These are phyloP conservation scores for Pseudogymnoascus sp. DNA, from an alignment of 2,329 filamentous ascomycete species.

Conservation along the genomic window DNA sequence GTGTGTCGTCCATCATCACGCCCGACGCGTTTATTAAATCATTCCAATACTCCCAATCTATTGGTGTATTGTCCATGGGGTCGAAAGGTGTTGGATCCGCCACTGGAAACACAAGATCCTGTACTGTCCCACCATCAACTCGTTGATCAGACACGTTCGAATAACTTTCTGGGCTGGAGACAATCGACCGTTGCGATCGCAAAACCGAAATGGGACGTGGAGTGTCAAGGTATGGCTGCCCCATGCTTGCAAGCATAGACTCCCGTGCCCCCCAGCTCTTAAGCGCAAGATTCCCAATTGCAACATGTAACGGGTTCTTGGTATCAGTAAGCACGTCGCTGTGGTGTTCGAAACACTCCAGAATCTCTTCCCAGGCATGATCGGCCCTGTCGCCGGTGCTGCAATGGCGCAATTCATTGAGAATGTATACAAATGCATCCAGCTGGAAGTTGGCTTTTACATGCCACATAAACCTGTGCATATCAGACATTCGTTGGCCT, in stretches of 20 bases:
- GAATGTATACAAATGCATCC: slow-evolving; percentile 30
- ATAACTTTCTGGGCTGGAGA: neutral
- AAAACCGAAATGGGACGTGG: slow-evolving; percentile 21
- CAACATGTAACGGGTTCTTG: slow-evolving; percentile 23
- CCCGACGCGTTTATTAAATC: slow-evolving; percentile 22
- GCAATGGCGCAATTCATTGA: slow-evolving; percentile 29
- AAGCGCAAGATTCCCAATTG: slow-evolving; percentile 25
- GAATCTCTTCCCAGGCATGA: slow-evolving; percentile 27
- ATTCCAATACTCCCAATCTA: slow-evolving; percentile 29
- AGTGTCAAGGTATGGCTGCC: slow-evolving; percentile 11
- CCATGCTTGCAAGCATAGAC: slow-evolving; percentile 17
- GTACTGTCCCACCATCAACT: slow-evolving; percentile 12
- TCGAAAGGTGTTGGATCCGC: slow-evolving; percentile 20
- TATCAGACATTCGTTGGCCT: slow-evolving; percentile 23
- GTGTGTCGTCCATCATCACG: neutral
- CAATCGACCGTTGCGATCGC: slow-evolving; percentile 20
- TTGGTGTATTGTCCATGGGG: slow-evolving; percentile 14
- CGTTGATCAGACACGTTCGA: slow-evolving; percentile 10
- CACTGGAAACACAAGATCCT: slow-evolving; percentile 2
- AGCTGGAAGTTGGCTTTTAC: slow-evolving; percentile 30
- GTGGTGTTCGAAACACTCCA: slow-evolving; percentile 25
- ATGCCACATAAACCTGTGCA: slow-evolving; percentile 31
- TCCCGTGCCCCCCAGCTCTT: slow-evolving; percentile 27
- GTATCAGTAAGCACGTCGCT: slow-evolving; percentile 24
- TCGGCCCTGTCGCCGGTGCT: slow-evolving; percentile 25